Percentiles rank a stretch among this genome's conserved stretches.
Evolutionary conservation across 116 monocot species (phyloP).

Genomic region (Papilionanthe hybrid): DNA sequence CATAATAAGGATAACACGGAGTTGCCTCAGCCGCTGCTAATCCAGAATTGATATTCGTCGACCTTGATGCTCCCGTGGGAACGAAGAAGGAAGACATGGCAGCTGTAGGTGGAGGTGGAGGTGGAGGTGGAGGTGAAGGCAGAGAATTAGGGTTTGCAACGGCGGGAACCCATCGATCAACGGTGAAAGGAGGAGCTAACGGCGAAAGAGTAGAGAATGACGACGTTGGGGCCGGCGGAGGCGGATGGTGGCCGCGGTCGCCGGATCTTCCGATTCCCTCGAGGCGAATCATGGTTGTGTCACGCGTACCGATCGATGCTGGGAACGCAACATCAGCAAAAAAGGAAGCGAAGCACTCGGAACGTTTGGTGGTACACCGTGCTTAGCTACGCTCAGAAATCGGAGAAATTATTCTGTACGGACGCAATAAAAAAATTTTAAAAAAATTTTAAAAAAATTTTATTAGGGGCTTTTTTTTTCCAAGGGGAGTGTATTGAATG

Average conservation of each 20-base stretch:
- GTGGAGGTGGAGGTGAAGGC: neutral
- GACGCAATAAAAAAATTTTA: no score
- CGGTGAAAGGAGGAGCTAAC: slow-evolving; percentile 9
- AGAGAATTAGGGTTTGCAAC: neutral
- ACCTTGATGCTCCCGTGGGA: neutral
- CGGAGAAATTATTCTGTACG: no score
- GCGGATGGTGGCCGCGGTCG: neutral
- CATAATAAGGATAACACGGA: slow-evolving; percentile 8
- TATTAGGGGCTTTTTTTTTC: no score
- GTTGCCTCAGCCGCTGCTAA: neutral
- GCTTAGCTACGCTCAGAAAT: no score
- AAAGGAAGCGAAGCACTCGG: neutral
- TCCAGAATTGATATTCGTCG: neutral
- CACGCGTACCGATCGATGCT: neutral
- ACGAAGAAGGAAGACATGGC: neutral
- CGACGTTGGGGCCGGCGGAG: neutral
- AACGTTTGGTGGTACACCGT: neutral
- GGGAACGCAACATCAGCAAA: neutral
- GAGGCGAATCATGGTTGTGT: neutral
- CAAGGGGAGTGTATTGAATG: no score
- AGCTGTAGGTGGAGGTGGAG: neutral
- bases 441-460: no score
- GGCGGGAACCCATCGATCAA: slow-evolving; percentile 7
- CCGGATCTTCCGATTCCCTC: neutral
- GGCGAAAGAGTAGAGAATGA: slow-evolving; percentile 7